phyloP scores from a whole-genome alignment of 2,329 filamentous ascomycete genomes.

The Alternaria brassicae region DNA sequence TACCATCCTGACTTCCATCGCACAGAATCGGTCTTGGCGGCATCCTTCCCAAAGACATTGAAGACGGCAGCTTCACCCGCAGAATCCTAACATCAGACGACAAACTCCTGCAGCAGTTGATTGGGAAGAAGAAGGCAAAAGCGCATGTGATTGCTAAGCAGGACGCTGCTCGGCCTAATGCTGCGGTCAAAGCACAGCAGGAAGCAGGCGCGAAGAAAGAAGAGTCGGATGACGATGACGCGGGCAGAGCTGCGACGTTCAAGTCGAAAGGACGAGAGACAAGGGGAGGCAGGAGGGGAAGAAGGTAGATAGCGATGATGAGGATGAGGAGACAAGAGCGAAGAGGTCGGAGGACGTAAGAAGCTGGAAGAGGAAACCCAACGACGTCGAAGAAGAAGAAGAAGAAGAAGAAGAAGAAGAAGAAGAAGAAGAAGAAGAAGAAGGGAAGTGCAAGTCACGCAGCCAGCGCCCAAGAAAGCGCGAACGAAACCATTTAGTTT shows the following conservation, averaged over 20 bases:
- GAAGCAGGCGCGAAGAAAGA: slow-evolving; percentile 31
- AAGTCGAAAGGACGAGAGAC: slow-evolving; percentile 41
- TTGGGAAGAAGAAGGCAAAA: slow-evolving; percentile 54
- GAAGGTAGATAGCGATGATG: slow-evolving; percentile 16
- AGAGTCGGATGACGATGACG: slow-evolving; percentile 51
- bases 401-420: slow-evolving; percentile 5
- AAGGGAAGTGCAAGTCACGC: slow-evolving; percentile 4
- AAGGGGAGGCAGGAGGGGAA: slow-evolving; percentile 19
- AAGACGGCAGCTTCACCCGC: slow-evolving; percentile 48
- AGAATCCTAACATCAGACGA: slow-evolving; percentile 52
- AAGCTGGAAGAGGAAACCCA: neutral
- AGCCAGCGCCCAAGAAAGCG: slow-evolving; percentile 24
- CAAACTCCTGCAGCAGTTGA: slow-evolving; percentile 50
- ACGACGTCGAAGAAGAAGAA: neutral
- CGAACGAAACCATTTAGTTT: slow-evolving; percentile 56
- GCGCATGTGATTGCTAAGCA: slow-evolving; percentile 38
- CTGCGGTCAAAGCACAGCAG: slow-evolving; percentile 38
- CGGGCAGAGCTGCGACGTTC: slow-evolving; percentile 46
- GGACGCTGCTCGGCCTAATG: slow-evolving; percentile 27
- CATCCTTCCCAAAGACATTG: slow-evolving; percentile 44
- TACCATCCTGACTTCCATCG: neutral
- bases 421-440: slow-evolving; percentile 15
- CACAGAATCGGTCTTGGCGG: slow-evolving; percentile 51
- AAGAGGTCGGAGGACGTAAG: slow-evolving; percentile 7
- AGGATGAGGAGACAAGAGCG: slow-evolving; percentile 19